phyloP scores from a whole-genome alignment of 179 eudicot genomes.

The Spergularia azorica region DNA sequence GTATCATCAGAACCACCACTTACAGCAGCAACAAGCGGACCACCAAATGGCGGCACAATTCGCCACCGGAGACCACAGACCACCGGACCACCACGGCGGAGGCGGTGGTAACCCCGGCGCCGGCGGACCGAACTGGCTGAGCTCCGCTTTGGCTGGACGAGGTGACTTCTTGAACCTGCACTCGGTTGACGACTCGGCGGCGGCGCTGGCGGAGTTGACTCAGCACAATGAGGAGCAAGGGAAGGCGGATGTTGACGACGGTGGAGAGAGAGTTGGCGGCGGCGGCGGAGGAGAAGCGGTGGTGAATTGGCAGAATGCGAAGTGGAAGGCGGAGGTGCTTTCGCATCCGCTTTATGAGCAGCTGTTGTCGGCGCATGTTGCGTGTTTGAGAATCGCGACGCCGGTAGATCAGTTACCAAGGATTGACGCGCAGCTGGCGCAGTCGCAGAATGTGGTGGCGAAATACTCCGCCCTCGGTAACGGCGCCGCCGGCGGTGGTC shows the following conservation, averaged over 20 bases:
- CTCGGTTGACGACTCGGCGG: slow-evolving; percentile 47
- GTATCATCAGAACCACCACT: slow-evolving; percentile 36
- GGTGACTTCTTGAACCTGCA: slow-evolving; percentile 56
- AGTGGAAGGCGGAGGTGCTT: slow-evolving; percentile 52
- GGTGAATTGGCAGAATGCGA: slow-evolving; percentile 64
- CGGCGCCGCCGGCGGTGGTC: slow-evolving; percentile 1
- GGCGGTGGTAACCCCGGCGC: neutral
- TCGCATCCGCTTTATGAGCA: slow-evolving; percentile 72
- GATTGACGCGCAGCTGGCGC: slow-evolving; percentile 67
- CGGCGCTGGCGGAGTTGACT: slow-evolving; percentile 27
- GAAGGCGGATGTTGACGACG: slow-evolving; percentile 35
- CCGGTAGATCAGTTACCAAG: slow-evolving; percentile 81
- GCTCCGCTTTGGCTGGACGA: slow-evolving; percentile 42
- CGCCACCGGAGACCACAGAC: slow-evolving; percentile 21
- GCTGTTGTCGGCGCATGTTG: slow-evolving; percentile 66
- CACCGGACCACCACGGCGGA: slow-evolving; percentile 26
- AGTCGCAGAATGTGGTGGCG: slow-evolving; percentile 60
- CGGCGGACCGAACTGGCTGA: slow-evolving; percentile 60
- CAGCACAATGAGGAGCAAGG: slow-evolving; percentile 20
- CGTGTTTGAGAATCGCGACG: slow-evolving; percentile 67
- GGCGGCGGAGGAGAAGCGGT: slow-evolving; percentile 28
- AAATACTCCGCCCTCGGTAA: slow-evolving; percentile 44
- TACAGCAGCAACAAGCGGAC: slow-evolving; percentile 8
- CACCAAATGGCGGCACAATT: slow-evolving; percentile 39
- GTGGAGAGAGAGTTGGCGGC: slow-evolving; percentile 8